Percentiles rank a stretch among this genome's conserved stretches.
Conservation (phyloP, 1,284 basidiomycete genomes). For the Ganoderma meredithae region DNA sequence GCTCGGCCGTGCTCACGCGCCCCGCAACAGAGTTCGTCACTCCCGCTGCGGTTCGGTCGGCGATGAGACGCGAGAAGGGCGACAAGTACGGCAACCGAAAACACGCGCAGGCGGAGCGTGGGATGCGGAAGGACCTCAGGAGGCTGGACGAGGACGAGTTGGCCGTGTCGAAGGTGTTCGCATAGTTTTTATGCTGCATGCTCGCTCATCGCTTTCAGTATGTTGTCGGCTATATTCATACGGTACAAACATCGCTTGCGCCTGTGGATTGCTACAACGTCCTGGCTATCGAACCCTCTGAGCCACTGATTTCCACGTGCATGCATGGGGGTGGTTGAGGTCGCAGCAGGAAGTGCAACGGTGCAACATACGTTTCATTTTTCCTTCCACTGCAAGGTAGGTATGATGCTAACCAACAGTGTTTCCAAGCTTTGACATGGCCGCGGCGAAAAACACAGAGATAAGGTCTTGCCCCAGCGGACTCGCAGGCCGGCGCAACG, state of each 20-base stretch:
- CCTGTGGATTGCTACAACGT: no score
- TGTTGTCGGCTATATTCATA: not conserved
- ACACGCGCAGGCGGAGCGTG: conserved; percentile 75
- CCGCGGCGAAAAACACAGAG: not conserved
- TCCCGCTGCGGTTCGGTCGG: conserved; percentile 83
- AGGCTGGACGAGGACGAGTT: conserved; percentile 81
- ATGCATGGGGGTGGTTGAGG: no score
- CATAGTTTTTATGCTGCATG: conserved; percentile 48
- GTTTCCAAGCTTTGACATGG: not conserved
- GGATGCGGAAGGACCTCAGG: conserved; percentile 71
- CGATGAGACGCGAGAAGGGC: conserved; percentile 77
- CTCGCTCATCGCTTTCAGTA: not conserved
- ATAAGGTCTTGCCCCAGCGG: not conserved
- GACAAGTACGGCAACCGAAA: conserved; percentile 85
- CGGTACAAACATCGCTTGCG: not conserved
- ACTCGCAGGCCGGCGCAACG: not conserved
- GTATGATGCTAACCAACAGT: not conserved
- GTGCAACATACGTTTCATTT: not conserved
- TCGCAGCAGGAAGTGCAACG: not conserved
- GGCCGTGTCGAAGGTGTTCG: conserved; percentile 89
- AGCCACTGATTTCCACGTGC: no score
- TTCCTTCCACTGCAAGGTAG: not conserved
- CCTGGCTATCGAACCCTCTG: no score
- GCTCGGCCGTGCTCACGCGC: not conserved
- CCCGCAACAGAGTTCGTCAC: conserved; percentile 82